Evolutionary conservation across 2,329 filamentous ascomycete species (phyloP).

Genomic region (Onygena corvina): DNA sequence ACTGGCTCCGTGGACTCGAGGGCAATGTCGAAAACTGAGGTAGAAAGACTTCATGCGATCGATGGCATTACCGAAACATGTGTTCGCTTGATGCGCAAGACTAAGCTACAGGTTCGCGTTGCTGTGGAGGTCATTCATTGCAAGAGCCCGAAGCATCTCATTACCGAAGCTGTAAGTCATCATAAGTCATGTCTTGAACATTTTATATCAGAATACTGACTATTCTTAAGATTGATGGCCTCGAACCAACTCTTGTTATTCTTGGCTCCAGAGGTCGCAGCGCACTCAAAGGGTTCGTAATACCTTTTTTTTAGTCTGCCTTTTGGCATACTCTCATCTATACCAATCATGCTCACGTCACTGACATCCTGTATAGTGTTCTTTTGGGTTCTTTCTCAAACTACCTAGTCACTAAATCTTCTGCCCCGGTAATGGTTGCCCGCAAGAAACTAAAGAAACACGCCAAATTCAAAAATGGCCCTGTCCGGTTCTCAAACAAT

Average conservation of each 20-base stretch:
- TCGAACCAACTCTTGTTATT: conserved; percentile 84
- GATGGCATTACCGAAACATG: conserved; percentile 74
- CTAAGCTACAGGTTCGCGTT: conserved; percentile 78
- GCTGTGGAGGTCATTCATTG: conserved; percentile 96
- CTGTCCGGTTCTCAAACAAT: conserved; percentile 68
- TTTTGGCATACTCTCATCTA: conserved; percentile 7
- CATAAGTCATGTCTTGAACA: neutral
- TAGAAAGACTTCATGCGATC: conserved; percentile 69
- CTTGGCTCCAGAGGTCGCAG: conserved; percentile 84
- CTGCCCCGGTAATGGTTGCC: conserved; percentile 95
- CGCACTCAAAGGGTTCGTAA: conserved; percentile 73
- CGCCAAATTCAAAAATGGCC: conserved; percentile 62
- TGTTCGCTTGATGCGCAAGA: conserved; percentile 77
- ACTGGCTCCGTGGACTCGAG: conserved; percentile 36
- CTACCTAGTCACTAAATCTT: conserved; percentile 92
- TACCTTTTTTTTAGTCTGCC: no score
- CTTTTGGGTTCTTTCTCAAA: conserved; percentile 94
- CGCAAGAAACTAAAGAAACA: conserved; percentile 81
- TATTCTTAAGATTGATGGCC: conserved; percentile 61
- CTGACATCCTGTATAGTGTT: conserved; percentile 45
- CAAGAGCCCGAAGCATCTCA: conserved; percentile 92
- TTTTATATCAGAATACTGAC: neutral
- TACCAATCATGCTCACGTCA: neutral
- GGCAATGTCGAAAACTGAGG: conserved; percentile 52
- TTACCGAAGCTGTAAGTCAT: conserved; percentile 66